Percentiles rank a stretch among this genome's conserved stretches.
These are phyloP conservation scores for Hirschioporus abietinus DNA, from an alignment of 768 basidiomycete genomes.

Conservation along the genomic window DNA sequence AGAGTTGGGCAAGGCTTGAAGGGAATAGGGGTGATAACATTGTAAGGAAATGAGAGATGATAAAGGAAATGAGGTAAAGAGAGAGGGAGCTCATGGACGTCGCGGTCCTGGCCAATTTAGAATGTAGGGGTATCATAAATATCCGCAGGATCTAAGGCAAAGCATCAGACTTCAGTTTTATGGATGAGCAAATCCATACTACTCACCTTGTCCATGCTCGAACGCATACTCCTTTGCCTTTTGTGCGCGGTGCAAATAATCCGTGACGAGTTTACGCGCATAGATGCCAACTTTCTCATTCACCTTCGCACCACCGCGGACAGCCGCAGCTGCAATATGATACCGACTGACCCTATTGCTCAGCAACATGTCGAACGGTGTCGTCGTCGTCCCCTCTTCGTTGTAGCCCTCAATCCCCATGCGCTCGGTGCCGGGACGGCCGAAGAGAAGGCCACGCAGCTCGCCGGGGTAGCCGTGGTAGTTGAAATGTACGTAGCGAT, in stretches of 20 bases:
- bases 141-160: slow-evolving; percentile 34
- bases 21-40: not conserved
- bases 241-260: slow-evolving; percentile 52
- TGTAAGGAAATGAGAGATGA: not conserved
- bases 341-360: slow-evolving; percentile 65
- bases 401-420: slow-evolving; percentile 48
- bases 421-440: slow-evolving; percentile 42
- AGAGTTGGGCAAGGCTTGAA: not conserved
- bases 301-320: slow-evolving; percentile 45
- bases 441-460: slow-evolving; percentile 60
- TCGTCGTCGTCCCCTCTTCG: slow-evolving; percentile 54
- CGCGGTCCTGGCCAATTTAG: not conserved
- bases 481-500: slow-evolving; percentile 70
- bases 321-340: slow-evolving; percentile 55
- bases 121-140: slow-evolving; percentile 46
- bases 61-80: not conserved
- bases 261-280: slow-evolving; percentile 52
- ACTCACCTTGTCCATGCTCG: slow-evolving; percentile 49
- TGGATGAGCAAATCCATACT: not conserved
- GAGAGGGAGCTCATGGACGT: not conserved
- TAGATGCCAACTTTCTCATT: slow-evolving; percentile 52
- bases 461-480: slow-evolving; percentile 81
- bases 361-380: slow-evolving; percentile 82
- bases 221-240: slow-evolving; percentile 62
- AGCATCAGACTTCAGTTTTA: slow-evolving; percentile 15